Conservation (phyloP, 2,329 filamentous ascomycete genomes). For the Sclerotinia nivalis region DNA sequence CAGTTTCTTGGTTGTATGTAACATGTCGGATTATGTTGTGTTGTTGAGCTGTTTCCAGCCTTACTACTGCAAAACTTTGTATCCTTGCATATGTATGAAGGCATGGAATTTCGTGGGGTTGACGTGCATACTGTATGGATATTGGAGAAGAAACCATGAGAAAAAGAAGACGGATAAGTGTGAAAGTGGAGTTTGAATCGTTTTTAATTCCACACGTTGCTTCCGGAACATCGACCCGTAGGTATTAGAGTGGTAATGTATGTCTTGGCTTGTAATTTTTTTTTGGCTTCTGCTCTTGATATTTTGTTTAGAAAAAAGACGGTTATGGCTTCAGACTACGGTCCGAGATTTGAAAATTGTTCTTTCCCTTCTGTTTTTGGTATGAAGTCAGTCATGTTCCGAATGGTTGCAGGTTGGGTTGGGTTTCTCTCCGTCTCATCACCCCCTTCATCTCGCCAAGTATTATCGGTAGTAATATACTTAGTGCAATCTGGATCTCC, state of each 20-base stretch:
- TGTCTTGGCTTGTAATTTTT: conserved; percentile 14
- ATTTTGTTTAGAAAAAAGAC: conserved; percentile 2
- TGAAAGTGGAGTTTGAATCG: conserved; percentile 12
- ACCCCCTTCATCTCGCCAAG: conserved; percentile 19
- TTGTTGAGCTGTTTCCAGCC: conserved; percentile 24
- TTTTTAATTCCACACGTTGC: conserved; percentile 7
- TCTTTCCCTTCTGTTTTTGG: background rate
- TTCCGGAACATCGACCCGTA: conserved; percentile 11
- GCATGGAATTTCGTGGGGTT: conserved; percentile 22
- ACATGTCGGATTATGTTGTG: conserved; percentile 17
- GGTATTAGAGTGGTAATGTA: background rate
- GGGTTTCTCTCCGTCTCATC: background rate
- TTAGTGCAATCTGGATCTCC: conserved; percentile 4
- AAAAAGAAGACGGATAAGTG: background rate
- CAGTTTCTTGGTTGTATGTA: conserved; percentile 9
- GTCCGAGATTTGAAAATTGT: background rate
- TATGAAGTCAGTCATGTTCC: conserved; percentile 10
- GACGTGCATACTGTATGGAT: background rate
- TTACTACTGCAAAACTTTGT: conserved; percentile 18
- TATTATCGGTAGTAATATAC: background rate
- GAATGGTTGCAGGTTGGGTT: conserved; percentile 1
- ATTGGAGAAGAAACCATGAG: background rate
- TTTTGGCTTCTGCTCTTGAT: conserved; percentile 13
- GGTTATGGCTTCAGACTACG: conserved; percentile 6
- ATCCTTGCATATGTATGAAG: conserved; percentile 20